These are phyloP conservation scores for Leptoxyphium fumago DNA, from an alignment of 2,329 filamentous ascomycete species.

Conservation along the genomic window DNA sequence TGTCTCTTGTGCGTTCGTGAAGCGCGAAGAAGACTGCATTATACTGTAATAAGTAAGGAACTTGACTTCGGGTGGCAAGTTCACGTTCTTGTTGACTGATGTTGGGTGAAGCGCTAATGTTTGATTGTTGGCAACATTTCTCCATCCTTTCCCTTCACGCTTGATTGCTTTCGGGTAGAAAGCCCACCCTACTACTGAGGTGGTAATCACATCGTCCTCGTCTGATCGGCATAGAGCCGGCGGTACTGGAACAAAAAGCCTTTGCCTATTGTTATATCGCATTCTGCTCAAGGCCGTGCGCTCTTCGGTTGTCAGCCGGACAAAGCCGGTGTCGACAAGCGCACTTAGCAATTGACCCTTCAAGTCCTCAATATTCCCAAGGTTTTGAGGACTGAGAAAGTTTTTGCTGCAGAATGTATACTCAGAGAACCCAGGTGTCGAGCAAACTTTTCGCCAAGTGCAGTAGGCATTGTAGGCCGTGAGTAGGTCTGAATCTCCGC, in stretches of 20 bases:
- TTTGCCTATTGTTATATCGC: constrained; percentile 47
- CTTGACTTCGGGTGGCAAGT: constrained; percentile 33
- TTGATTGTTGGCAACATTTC: constrained; percentile 89
- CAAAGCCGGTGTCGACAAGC: constrained; percentile 70
- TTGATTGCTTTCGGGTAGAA: constrained; percentile 90
- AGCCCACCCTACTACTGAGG: constrained; percentile 77
- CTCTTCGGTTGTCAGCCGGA: constrained; percentile 61
- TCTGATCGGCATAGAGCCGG: constrained; percentile 60
- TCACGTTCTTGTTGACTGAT: constrained; percentile 65
- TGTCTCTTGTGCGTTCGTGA: constrained; percentile 83
- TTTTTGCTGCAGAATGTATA: constrained; percentile 90
- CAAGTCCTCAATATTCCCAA: constrained; percentile 85
- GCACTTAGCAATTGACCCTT: constrained; percentile 82
- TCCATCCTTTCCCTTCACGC: constrained; percentile 71
- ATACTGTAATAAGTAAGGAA: constrained; percentile 96
- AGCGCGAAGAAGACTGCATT: constrained; percentile 74
- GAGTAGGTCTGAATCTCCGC: constrained; percentile 77
- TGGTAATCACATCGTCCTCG: constrained; percentile 62
- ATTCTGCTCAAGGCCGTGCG: constrained; percentile 51
- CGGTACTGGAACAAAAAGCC: constrained; percentile 74
- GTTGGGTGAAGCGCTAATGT: constrained; percentile 73
- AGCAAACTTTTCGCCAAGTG: constrained; percentile 73
- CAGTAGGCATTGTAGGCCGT: constrained; percentile 90
- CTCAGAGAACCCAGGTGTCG: constrained; percentile 55
- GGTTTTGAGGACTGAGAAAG: constrained; percentile 75